Percentiles rank a stretch among this genome's conserved stretches.
Conservation (phyloP, 2,329 filamentous ascomycete species). For the Rutstroemia sp. region DNA sequence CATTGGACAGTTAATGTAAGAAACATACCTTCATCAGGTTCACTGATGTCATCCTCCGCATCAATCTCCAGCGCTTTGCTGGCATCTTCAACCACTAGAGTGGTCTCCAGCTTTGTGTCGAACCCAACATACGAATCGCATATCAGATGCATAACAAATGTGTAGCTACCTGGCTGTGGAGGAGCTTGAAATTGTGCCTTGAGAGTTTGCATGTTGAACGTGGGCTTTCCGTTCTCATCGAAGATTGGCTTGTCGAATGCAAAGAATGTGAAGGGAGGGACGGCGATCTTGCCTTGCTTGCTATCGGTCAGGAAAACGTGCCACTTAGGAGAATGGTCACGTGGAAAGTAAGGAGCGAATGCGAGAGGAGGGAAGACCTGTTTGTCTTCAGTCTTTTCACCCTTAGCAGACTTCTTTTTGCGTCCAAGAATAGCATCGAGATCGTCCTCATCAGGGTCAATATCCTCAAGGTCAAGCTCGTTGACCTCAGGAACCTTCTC, state of each 20-base stretch:
- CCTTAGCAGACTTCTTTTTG: slow-evolving; percentile 58
- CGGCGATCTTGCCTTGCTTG: slow-evolving; percentile 92
- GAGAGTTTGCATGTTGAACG: slow-evolving; percentile 89
- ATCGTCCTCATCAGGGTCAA: slow-evolving; percentile 90
- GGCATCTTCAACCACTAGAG: slow-evolving; percentile 80
- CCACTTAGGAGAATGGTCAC: slow-evolving; percentile 86
- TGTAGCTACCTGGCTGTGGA: slow-evolving; percentile 85
- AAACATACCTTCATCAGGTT: slow-evolving; percentile 88
- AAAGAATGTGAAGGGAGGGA: slow-evolving; percentile 92
- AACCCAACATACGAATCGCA: slow-evolving; percentile 95
- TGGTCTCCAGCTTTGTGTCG: slow-evolving; percentile 86
- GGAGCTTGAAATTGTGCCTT: slow-evolving; percentile 97
- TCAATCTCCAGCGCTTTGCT: slow-evolving; percentile 74
- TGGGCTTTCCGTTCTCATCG: slow-evolving; percentile 72
- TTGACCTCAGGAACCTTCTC: slow-evolving; percentile 67
- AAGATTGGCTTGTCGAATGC: slow-evolving; percentile 88
- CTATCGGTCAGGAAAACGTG: slow-evolving; percentile 90
- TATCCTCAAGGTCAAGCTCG: slow-evolving; percentile 75
- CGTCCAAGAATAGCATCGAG: slow-evolving; percentile 76
- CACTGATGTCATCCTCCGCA: slow-evolving; percentile 91
- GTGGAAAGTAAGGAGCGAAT: slow-evolving; percentile 82
- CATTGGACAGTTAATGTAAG: neutral
- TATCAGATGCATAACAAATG: slow-evolving; percentile 87
- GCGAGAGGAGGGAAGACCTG: slow-evolving; percentile 75
- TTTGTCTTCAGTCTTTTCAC: slow-evolving; percentile 53